Evolutionary conservation across 2,329 filamentous ascomycete species (phyloP).

Genomic region (Nothophoma quercina): DNA sequence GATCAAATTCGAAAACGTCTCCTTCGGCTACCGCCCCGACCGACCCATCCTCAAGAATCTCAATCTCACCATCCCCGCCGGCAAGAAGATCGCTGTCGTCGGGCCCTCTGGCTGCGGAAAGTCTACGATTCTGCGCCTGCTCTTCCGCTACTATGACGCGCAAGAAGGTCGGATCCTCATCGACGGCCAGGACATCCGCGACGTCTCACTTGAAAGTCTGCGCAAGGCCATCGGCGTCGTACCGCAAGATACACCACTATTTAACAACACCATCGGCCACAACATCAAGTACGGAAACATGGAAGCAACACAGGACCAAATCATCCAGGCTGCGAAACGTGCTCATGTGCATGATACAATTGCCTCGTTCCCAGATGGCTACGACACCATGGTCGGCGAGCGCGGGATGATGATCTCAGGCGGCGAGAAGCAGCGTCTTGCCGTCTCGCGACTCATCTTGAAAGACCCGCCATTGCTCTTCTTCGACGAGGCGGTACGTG

Average conservation of each 20-base stretch:
- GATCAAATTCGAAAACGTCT: constrained; percentile 93
- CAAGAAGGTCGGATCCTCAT: constrained; percentile 86
- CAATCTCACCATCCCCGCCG: constrained; percentile 87
- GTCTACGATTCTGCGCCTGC: constrained; percentile 85
- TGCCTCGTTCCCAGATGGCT: constrained; percentile 81
- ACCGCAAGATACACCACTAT: constrained; percentile 94
- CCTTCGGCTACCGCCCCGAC: constrained; percentile 88
- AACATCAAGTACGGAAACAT: constrained; percentile 94
- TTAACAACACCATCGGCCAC: constrained; percentile 95
- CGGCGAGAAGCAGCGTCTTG: constrained; percentile 90
- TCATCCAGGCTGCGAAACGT: constrained; percentile 78
- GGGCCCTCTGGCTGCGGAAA: constrained; percentile 96
- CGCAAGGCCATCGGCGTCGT: constrained; percentile 91
- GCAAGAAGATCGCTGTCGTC: constrained; percentile 94
- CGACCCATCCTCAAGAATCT: constrained; percentile 87
- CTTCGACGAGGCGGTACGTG: constrained; percentile 85
- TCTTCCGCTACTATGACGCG: constrained; percentile 95
- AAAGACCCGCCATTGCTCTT: constrained; percentile 91
- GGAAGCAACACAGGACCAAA: constrained; percentile 74
- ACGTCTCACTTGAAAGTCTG: constrained; percentile 82
- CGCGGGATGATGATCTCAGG: constrained; percentile 96
- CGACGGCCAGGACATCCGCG: constrained; percentile 89
- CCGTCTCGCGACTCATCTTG: constrained; percentile 80
- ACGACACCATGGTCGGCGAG: constrained; percentile 90
- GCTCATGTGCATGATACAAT: constrained; percentile 83